Evolutionary conservation across 305 asterid genomes (phyloP).

Genomic region (Rubia peregrina): DNA sequence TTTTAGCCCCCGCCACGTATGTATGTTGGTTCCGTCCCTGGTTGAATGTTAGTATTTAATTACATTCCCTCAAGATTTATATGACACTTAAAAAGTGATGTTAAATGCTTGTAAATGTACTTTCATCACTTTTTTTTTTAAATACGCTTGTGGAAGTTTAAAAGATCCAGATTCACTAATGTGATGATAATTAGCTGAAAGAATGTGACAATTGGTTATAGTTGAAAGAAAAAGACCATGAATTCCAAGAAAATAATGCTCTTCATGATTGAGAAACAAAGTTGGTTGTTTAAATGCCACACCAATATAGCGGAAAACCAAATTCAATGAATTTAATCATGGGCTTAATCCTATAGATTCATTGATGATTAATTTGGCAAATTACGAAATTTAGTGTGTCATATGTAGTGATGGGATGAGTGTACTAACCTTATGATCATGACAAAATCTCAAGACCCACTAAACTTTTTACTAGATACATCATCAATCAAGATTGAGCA

Average conservation of each 20-base stretch:
- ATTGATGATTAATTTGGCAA: constrained; percentile 3
- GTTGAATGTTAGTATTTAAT: no score
- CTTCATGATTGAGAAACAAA: constrained; percentile 9
- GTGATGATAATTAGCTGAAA: neutral
- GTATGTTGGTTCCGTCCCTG: no score
- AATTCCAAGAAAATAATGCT: neutral
- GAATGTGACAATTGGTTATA: neutral
- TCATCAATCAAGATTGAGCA: neutral
- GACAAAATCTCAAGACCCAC: neutral
- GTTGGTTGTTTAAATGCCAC: neutral
- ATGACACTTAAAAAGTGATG: no score
- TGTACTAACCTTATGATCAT: neutral
- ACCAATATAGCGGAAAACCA: neutral
- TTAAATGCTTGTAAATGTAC: no score
- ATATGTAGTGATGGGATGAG: neutral
- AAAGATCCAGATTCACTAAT: neutral
- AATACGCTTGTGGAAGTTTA: neutral
- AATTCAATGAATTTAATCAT: constrained; percentile 9
- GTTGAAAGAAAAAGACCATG: constrained; percentile 13
- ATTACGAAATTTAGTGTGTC: neutral
- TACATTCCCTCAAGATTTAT: no score
- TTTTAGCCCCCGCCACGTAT: no score
- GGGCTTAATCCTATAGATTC: neutral
- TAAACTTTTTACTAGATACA: neutral
- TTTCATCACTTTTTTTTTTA: neutral